phyloP scores from a whole-genome alignment of 805 yeast species.

The Ogataea siamensis region DNA sequence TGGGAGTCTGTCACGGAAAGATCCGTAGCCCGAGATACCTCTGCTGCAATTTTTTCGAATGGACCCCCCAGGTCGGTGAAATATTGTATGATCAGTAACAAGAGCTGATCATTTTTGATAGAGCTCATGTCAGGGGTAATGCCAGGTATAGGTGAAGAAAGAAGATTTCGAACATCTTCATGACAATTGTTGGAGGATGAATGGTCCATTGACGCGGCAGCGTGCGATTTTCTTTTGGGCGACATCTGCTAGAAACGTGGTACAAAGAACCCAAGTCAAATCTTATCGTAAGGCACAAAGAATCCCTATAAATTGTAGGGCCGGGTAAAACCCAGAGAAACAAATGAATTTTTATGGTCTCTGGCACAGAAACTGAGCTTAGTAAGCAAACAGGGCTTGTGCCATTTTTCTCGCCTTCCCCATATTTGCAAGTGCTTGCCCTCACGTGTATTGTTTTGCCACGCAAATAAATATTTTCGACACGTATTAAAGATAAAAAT shows the following conservation, averaged over 20 bases:
- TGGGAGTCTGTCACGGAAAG: slow-evolving; percentile 16
- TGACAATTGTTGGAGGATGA: neutral
- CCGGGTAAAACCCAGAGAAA: neutral
- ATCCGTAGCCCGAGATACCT: slow-evolving; percentile 18
- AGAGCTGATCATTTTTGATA: slow-evolving; percentile 20
- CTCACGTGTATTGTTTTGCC: slow-evolving; percentile 8
- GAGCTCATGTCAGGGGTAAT: slow-evolving; percentile 5
- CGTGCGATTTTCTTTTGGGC: slow-evolving; percentile 4
- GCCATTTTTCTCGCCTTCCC: neutral
- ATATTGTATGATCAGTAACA: slow-evolving; percentile 24
- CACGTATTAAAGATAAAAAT: slow-evolving; percentile 2
- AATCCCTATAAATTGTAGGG: neutral
- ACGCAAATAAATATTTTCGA: slow-evolving; percentile 5
- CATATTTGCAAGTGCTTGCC: neutral
- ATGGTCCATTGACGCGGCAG: neutral
- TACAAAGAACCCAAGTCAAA: slow-evolving; percentile 3
- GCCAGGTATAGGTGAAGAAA: slow-evolving; percentile 3
- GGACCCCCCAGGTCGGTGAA: slow-evolving; percentile 18
- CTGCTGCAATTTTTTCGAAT: slow-evolving; percentile 14
- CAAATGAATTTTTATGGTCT: too few species aligned
- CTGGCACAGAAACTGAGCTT: neutral
- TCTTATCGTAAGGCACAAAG: neutral
- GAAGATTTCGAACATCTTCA: slow-evolving; percentile 3
- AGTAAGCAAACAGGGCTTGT: neutral
- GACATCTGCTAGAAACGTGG: slow-evolving; percentile 4